A percentile compares a stretch with the other conserved stretches of the same genome.
Evolutionary conservation across 441 rosid genomes (phyloP).

Genomic region (Adansonia madagascariensis): DNA sequence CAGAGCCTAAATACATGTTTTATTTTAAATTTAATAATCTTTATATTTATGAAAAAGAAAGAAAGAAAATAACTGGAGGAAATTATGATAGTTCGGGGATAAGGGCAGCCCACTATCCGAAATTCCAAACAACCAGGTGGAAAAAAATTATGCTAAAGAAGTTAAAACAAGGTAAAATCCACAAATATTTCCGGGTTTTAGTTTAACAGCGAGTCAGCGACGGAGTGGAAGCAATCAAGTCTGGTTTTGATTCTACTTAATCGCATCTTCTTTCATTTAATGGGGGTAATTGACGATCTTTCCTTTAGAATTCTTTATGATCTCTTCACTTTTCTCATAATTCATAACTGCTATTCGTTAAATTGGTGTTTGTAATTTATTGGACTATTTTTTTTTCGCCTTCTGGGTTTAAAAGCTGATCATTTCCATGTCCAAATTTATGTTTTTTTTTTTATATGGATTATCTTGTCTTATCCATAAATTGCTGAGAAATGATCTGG

Average conservation of each 20-base stretch:
- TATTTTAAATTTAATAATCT: too few relatives aligned
- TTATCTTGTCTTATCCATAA: neutral
- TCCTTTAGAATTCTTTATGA: neutral
- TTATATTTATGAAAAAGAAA: too few relatives aligned
- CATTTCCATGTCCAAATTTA: neutral
- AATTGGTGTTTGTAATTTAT: neutral
- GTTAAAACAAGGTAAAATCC: neutral
- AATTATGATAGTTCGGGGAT: neutral
- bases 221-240: neutral
- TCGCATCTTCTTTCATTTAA: neutral
- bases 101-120: neutral
- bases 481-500: slow-evolving; percentile 7
- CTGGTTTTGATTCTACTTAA: neutral
- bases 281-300: neutral
- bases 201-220: neutral
- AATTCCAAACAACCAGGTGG: neutral
- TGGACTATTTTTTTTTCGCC: neutral
- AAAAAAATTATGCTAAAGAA: neutral
- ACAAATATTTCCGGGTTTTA: neutral
- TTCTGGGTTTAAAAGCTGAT: neutral
- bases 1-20: too few relatives aligned
- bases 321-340: neutral
- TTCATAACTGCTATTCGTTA: neutral
- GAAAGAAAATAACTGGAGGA: too few relatives aligned
- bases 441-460: neutral